Evolutionary conservation across 805 yeast species (phyloP), one percentile per base, ranked within the genome.

Genomic region (Dipodascopsis uninucleata): DNA sequence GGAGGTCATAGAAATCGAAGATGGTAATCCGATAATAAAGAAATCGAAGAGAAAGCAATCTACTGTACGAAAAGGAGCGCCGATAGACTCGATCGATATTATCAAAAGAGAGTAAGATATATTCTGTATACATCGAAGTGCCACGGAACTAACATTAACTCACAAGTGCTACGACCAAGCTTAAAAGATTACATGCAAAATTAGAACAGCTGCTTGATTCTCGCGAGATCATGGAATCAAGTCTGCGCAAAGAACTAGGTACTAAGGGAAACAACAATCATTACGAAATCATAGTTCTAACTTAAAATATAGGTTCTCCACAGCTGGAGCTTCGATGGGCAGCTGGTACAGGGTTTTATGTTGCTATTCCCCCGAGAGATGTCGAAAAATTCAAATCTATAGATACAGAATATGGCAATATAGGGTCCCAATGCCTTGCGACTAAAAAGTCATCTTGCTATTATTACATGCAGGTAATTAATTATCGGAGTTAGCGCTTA

Each of bases 331-430:
- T 76, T 31, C 69, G 70, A 34, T 64, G 69, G 59, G 67, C 72
- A 16, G 71, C 71, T 14, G 62, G 65, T 34, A 61, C 66, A 31
- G 73, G 74, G 9, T 70, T 76, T 57, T 77, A 76, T 6, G 63
- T 81, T 2, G 71, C 74, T 48, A 63, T 81, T 9, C 59, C 69
- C 4, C 45, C 42, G 8, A 45, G 40, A 12, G 53, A 49, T 41
- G 16, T 33, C 12, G 28, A 16, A 3, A 45, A 42, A 21, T 49
- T 49, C 34, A 47, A 49, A 31, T 16, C 8, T 7, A 38, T 21
- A 26, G 45, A 41, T 31, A 45, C 42, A 1, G 43, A 39, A 17
- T 41, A 38, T 23, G 46, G 41, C 5, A 45, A 38, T 18, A 26
- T 39, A 10, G 32, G 26, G n/a, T 46, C 50, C 14, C 37, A 45